phyloP scores from a whole-genome alignment of 805 yeast species.

The Nakazawaea ambrosiae region DNA sequence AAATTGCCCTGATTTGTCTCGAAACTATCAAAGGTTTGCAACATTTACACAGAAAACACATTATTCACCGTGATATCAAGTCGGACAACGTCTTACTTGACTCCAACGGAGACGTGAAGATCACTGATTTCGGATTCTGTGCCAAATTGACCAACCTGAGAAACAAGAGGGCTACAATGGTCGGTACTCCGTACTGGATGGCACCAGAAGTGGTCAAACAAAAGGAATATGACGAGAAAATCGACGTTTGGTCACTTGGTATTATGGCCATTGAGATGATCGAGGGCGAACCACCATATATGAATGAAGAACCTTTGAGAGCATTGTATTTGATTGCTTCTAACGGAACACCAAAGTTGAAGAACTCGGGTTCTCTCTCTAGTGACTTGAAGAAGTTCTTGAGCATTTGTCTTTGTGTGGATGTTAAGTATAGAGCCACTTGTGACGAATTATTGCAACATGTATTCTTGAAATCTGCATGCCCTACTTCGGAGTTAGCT shows the following conservation, averaged over 20 bases:
- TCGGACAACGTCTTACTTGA: slow-evolving; percentile 90
- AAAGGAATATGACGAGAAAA: slow-evolving; percentile 93
- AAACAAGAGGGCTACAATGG: slow-evolving; percentile 93
- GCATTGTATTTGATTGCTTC: slow-evolving; percentile 93
- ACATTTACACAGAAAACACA: slow-evolving; percentile 85
- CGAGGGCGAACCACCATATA: slow-evolving; percentile 97
- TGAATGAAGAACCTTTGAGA: slow-evolving; percentile 91
- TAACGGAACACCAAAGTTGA: slow-evolving; percentile 91
- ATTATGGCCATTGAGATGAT: slow-evolving; percentile 98
- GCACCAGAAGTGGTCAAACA: slow-evolving; percentile 97
- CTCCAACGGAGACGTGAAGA: slow-evolving; percentile 76
- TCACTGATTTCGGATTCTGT: slow-evolving; percentile 94
- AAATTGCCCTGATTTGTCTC: slow-evolving; percentile 84
- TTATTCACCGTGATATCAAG: slow-evolving; percentile 95
- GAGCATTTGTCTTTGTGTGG: slow-evolving; percentile 89
- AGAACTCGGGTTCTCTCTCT: slow-evolving; percentile 71
- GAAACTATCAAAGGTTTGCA: slow-evolving; percentile 90
- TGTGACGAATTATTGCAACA: slow-evolving; percentile 84
- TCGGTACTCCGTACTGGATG: slow-evolving; percentile 99
- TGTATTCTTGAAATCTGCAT: slow-evolving; percentile 58
- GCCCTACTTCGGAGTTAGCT: slow-evolving; percentile 52
- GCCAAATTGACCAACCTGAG: slow-evolving; percentile 83
- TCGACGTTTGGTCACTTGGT: slow-evolving; percentile 97
- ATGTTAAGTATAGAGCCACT: slow-evolving; percentile 83
- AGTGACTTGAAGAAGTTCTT: slow-evolving; percentile 77